Percentiles rank a stretch among this genome's conserved stretches.
phyloP scores from a whole-genome alignment of 2,329 filamentous ascomycete species.

The Phialophora verrucosa region DNA sequence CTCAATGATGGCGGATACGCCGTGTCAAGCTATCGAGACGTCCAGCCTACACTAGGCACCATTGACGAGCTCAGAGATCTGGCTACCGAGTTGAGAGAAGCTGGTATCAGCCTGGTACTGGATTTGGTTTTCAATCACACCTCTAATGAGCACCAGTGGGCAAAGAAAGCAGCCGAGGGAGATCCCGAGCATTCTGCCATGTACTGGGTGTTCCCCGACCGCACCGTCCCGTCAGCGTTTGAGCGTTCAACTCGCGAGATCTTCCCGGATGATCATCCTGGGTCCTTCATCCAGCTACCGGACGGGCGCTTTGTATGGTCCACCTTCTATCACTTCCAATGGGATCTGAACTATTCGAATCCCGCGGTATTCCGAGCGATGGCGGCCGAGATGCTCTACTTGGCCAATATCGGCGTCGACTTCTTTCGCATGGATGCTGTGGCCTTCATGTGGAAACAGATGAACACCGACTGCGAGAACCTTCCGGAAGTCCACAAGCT shows the following conservation, averaged over 20 bases:
- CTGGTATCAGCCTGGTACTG: conserved; percentile 36
- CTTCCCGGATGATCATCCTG: conserved; percentile 38
- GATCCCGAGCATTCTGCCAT: conserved; percentile 38
- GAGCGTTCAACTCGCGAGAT: conserved; percentile 37
- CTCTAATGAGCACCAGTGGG: conserved; percentile 38
- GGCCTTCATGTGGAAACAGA: conserved; percentile 40
- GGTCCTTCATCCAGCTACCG: conserved; percentile 38
- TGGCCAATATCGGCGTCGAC: conserved; percentile 38
- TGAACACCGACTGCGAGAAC: conserved; percentile 40
- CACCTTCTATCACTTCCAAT: conserved; percentile 39
- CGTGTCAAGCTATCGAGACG: conserved; percentile 38
- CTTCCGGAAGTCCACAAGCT: conserved; percentile 39
- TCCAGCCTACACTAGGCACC: conserved; percentile 33
- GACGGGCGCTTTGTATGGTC: conserved; percentile 39
- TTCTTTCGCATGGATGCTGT: conserved; percentile 40
- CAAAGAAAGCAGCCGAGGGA: conserved; percentile 35
- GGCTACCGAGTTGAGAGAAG: conserved; percentile 36
- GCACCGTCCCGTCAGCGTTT: conserved; percentile 37
- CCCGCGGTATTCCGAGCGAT: conserved; percentile 38
- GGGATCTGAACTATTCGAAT: conserved; percentile 39
- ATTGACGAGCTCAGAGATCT: conserved; percentile 36
- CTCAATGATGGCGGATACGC: conserved; percentile 38
- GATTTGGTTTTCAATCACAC: conserved; percentile 40
- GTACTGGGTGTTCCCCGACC: conserved; percentile 39
- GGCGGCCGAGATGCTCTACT: conserved; percentile 38